A percentile compares a stretch with the other conserved stretches of the same genome.
Conservation (phyloP, 495 filamentous ascomycete genomes). For the Hypoxylon perforatum region DNA sequence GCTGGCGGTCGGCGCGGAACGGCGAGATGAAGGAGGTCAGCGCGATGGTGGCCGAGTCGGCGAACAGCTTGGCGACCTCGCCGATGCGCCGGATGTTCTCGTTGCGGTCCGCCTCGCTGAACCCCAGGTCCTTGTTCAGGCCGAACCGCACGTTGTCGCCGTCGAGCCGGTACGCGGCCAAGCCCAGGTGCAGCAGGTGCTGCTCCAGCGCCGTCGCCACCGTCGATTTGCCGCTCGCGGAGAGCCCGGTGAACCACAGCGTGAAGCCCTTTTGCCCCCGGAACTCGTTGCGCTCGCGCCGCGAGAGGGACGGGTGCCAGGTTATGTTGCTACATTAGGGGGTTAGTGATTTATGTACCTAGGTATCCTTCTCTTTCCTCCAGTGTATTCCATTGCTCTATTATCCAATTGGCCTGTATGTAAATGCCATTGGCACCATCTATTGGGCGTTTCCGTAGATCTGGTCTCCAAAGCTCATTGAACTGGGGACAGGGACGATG, state of each 20-base stretch:
- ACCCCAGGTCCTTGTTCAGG: constrained; percentile 95
- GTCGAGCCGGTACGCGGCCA: constrained; percentile 91
- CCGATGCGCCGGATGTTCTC: constrained; percentile 98
- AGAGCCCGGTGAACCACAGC: constrained; percentile 97
- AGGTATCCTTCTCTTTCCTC: neutral
- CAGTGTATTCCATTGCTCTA: neutral
- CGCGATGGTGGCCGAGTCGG: constrained; percentile 85
- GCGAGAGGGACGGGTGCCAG: constrained; percentile 92
- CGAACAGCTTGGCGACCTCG: constrained; percentile 96
- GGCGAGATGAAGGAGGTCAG: constrained; percentile 98
- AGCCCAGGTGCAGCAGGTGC: constrained; percentile 84
- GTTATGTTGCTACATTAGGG: constrained; percentile 84
- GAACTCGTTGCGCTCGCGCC: constrained; percentile 79
- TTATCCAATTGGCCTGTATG: neutral
- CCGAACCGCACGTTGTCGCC: constrained; percentile 99
- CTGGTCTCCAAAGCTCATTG: neutral
- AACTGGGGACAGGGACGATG: constrained; percentile 8
- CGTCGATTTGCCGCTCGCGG: constrained; percentile 95
- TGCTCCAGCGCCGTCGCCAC: constrained; percentile 96
- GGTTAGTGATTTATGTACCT: constrained; percentile 8
- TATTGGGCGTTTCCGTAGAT: neutral
- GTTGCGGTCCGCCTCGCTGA: constrained; percentile 89
- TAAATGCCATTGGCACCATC: neutral
- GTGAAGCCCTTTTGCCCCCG: constrained; percentile 91
- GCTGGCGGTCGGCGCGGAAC: constrained; percentile 84